Evolutionary conservation across 2,329 filamentous ascomycete genomes (phyloP).

Genomic region (Claviceps quebecensis): DNA sequence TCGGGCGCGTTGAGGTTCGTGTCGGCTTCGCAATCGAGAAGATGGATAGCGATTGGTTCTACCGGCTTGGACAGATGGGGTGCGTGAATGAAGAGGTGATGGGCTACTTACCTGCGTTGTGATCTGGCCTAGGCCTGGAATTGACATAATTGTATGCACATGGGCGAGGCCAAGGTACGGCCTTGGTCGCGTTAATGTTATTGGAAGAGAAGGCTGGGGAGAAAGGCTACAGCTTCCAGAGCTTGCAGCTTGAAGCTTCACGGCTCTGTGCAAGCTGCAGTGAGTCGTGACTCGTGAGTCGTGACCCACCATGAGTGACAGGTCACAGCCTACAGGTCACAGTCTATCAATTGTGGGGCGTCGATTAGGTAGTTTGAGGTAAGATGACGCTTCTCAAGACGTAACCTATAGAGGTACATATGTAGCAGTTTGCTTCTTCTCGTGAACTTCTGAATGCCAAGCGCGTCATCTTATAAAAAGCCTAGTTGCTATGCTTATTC

Average conservation of each 20-base stretch:
- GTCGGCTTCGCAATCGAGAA: not conserved
- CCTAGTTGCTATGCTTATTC: not conserved
- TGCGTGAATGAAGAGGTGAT: too few species aligned
- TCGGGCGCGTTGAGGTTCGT: not conserved
- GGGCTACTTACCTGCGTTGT: constrained; percentile 36
- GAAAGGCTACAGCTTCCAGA: not conserved
- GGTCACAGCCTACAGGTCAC: too few species aligned
- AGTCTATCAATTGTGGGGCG: too few species aligned
- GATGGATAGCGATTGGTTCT: not conserved
- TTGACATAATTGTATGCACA: constrained; percentile 44
- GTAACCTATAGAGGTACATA: too few species aligned
- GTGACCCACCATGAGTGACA: too few species aligned
- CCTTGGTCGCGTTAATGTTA: not conserved
- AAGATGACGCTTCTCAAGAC: too few species aligned
- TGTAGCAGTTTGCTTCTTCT: not conserved
- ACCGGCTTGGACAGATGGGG: not conserved
- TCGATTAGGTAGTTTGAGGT: too few species aligned
- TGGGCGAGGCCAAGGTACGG: constrained; percentile 9
- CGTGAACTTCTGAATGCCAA: not conserved
- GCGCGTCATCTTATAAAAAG: not conserved
- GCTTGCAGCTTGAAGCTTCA: not conserved
- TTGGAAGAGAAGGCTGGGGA: not conserved
- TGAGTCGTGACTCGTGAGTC: too few species aligned
- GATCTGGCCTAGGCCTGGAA: constrained; percentile 59
- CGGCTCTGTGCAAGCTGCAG: not conserved